Base-by-base conservation (phyloP, 352 stramenopile species). In the Phytophthora rubi region DNA sequence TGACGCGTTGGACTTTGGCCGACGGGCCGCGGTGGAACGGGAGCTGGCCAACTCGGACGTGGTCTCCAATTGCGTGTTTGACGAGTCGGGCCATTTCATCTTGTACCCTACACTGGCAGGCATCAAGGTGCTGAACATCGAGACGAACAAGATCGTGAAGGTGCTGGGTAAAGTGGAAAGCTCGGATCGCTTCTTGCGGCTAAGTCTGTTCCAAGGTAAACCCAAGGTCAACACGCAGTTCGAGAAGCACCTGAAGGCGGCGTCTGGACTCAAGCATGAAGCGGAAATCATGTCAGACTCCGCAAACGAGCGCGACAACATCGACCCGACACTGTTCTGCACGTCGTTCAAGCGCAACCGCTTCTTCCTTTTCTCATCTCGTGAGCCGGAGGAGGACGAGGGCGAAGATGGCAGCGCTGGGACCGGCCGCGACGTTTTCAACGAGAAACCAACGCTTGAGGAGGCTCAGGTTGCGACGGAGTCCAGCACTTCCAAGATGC, bases 361-460 rank as follows among this genome's bases (percentile, higher is more conserved):
- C 12, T 99, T 99, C 70, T 99, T 98, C 60, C 79, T 99, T 23
- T 99, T 99, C 75, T 98, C 94, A 54, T 88, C 95, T 13, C 83
- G 96, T 48, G 97, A 99, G 70, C 97, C 97, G 1, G 76, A 97
- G 2, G 74, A 81, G 10, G 87, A 97, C 21, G 86, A 94, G 21
- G 83, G 81, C 15, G 83, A 89, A 16, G 83, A 84, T 16, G 73
- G 80, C 1, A 55, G 62, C 7, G 65, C 67, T 16, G 65, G 68
- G 12, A 88, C 71, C 9, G 82, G 89, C 4, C 86, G 97, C 30
- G 98, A 99, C 67, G 91, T 99, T 47, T 98, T 99, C 70, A 99
- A 99, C 67, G 98, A 99, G 81, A 97, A 98, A 28, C 97, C 97
- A 18, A 97, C 96, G 59, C 80, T 97, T 9, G 95, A 99, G 53